These are phyloP conservation scores for Blastobotrys ciferrii DNA, from an alignment of 1,139 yeast species.

Conservation along the genomic window DNA sequence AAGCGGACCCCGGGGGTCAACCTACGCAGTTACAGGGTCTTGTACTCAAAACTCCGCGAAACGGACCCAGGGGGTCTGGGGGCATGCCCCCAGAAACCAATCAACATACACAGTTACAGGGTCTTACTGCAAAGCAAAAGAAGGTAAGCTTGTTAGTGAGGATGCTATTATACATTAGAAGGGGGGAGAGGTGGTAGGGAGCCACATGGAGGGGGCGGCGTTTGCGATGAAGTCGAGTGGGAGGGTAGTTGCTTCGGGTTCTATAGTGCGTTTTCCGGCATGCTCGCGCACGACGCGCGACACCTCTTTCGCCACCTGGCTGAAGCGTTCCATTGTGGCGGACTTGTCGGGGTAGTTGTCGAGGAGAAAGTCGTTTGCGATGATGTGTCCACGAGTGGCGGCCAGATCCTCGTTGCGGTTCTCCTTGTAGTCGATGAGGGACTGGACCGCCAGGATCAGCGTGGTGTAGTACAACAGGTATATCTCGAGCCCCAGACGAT, in stretches of 20 bases:
- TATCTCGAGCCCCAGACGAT: conserved; percentile 12
- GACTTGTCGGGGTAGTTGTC: conserved; percentile 13
- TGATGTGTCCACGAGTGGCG: conserved; percentile 13
- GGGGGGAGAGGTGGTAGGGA: neutral
- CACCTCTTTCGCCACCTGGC: conserved; percentile 14
- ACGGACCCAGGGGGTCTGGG: too few species aligned
- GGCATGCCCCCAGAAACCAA: too few species aligned
- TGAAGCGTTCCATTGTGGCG: conserved; percentile 16
- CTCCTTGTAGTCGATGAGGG: conserved; percentile 11
- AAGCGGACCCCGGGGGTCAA: too few species aligned
- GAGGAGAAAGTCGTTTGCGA: conserved; percentile 14
- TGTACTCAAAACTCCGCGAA: too few species aligned
- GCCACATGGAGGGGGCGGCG: neutral
- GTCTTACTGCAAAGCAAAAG: too few species aligned
- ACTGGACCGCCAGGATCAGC: conserved; percentile 12
- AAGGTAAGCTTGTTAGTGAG: too few species aligned
- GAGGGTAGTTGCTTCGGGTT: neutral
- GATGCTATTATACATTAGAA: neutral
- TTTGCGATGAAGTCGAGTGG: neutral
- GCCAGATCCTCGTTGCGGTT: conserved; percentile 10
- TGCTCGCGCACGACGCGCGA: conserved; percentile 12
- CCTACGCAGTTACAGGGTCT: too few species aligned
- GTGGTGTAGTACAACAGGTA: conserved; percentile 15
- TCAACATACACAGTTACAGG: too few species aligned
- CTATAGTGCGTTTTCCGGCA: conserved; percentile 10